These are phyloP conservation scores for Emydomyces testavorans DNA, from an alignment of 2,329 filamentous ascomycete genomes.

Conservation along the genomic window DNA sequence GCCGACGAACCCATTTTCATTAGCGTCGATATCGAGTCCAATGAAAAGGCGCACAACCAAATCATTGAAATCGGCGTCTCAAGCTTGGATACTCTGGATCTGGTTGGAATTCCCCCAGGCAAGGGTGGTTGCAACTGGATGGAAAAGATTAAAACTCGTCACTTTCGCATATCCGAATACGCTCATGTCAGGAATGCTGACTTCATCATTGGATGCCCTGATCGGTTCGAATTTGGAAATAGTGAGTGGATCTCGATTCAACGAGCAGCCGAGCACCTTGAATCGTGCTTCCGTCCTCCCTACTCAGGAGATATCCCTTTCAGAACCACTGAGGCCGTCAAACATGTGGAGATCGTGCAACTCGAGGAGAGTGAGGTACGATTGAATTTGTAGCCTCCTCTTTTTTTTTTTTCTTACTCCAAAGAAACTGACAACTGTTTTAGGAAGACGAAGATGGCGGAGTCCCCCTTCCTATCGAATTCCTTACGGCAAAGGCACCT, in stretches of 20 bases:
- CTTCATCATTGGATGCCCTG: constrained; percentile 62
- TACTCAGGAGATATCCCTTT: constrained; percentile 33
- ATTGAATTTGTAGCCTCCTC: not conserved
- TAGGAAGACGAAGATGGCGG: constrained; percentile 9
- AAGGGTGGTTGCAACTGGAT: constrained; percentile 55
- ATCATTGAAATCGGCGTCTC: constrained; percentile 83
- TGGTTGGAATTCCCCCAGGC: constrained; percentile 49
- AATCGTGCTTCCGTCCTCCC: constrained; percentile 46
- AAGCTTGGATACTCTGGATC: constrained; percentile 58
- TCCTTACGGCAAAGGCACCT: not conserved
- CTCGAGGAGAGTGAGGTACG: constrained; percentile 1
- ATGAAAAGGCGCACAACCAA: constrained; percentile 52
- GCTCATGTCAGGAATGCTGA: constrained; percentile 52
- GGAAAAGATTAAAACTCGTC: constrained; percentile 53
- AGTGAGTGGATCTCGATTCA: constrained; percentile 45
- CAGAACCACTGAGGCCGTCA: not conserved
- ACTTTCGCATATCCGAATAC: constrained; percentile 66
- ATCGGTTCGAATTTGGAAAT: constrained; percentile 58
- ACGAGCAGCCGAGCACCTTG: constrained; percentile 38
- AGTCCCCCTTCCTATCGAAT: not conserved
- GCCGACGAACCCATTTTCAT: constrained; percentile 57
- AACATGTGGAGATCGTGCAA: not conserved
- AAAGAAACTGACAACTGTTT: not conserved
- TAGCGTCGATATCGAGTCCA: constrained; percentile 71
- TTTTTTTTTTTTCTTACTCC: not conserved